Base-by-base conservation (phyloP, 768 basidiomycete genomes). In the Leccinum barrowsii region DNA sequence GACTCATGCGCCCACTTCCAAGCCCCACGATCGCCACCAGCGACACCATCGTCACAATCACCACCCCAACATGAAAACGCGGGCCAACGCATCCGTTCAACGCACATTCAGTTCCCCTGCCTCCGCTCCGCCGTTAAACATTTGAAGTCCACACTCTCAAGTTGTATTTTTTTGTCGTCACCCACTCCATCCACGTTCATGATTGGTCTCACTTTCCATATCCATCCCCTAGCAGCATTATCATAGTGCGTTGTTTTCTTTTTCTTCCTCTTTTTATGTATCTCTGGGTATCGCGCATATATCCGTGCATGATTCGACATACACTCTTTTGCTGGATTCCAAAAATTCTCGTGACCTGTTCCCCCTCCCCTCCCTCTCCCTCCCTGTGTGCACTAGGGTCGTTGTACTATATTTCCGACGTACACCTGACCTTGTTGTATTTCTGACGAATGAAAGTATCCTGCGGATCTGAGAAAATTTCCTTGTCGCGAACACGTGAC, bases 1-100 rank as follows among this genome's bases (percentile, higher is more conserved):
- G 76, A 79, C 75, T 72, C 77, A 76, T 67, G 76, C 75, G 63
- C 69, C 81, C 56, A 66, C 51, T 26, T 54, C 65, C 49, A 69
- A 72, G 40, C 71, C 73, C 49, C 70, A 77, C n/a, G 75, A 80
- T 50, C 77, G 77, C 52, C 77, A 75, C 52, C 77, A 80, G 46
- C 78, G 76, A 52, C 80, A 82, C 37, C 80, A 80, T 54, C 79
- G 80, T 59, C 75, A 78, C 49, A 85, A 84, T 62, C 79, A 82
- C 64, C 82, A 85, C 60, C 85, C 87, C 22, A 89, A 89, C 68
- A 73, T 76, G 69, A 89, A 86, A 75, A 74, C 75, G 53, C 80
- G 87, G 44, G 77, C 82, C 55, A 77, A 80, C 49, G 75, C 77
- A 55, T 80, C 85, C 53, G 72, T 78, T 69, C 87, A 89, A 70